Percentiles rank a stretch among this genome's conserved stretches.
These are phyloP conservation scores for Westerdykella ornata DNA, from an alignment of 2,329 filamentous ascomycete genomes.

Conservation along the genomic window DNA sequence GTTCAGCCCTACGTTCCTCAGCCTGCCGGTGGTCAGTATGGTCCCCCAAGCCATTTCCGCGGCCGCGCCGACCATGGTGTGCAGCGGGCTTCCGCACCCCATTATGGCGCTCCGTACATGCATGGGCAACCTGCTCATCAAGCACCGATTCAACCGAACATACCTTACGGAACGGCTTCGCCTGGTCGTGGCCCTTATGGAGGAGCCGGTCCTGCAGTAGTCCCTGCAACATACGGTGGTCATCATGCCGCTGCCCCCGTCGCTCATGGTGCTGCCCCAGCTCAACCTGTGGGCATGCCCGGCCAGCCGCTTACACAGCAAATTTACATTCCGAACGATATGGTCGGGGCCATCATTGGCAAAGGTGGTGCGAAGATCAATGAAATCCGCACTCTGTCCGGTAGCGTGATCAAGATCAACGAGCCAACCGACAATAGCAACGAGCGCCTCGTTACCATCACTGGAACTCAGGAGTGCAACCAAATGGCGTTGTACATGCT, in stretches of 20 bases:
- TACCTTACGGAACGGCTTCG: conserved; percentile 69
- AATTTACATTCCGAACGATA: conserved; percentile 98
- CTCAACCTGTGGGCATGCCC: conserved; percentile 63
- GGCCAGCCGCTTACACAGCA: conserved; percentile 90
- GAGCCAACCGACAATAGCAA: conserved; percentile 99
- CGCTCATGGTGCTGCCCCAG: conserved; percentile 61
- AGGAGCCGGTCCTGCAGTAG: conserved; percentile 71
- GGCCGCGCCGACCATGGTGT: conserved; percentile 60
- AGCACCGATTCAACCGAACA: conserved; percentile 50
- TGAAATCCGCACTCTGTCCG: conserved; percentile 92
- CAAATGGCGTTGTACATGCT: conserved; percentile 99
- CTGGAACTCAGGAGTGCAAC: conserved; percentile 96
- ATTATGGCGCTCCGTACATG: conserved; percentile 58
- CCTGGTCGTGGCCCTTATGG: conserved; percentile 69
- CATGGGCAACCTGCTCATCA: conserved; percentile 56
- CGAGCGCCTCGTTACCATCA: conserved; percentile 93
- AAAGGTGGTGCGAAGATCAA: conserved; percentile 99
- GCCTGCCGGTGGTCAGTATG: conserved; percentile 85
- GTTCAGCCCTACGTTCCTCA: conserved; percentile 97
- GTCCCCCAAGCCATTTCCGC: conserved; percentile 79
- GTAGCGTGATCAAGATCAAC: conserved; percentile 99
- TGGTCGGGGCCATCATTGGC: conserved; percentile 98
- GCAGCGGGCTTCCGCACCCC: conserved; percentile 68
- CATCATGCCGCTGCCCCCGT: conserved; percentile 48
- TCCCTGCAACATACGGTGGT: conserved; percentile 62